Evolutionary conservation across 768 basidiomycete genomes (phyloP).

Genomic region (Russula ochroleuca): DNA sequence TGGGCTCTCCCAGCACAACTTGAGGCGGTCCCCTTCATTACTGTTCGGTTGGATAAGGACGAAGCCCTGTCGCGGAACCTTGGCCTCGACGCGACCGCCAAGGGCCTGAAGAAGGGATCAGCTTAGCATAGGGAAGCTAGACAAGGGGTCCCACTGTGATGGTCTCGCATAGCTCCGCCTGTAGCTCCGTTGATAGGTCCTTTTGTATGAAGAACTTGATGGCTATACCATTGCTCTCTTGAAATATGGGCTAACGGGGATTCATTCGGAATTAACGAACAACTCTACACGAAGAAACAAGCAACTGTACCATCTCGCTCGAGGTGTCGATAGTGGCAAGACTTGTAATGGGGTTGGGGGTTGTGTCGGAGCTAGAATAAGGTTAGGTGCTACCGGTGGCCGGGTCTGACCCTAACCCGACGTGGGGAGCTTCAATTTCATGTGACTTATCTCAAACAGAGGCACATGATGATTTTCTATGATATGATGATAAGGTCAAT

Average conservation of each 20-base stretch:
- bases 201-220: conserved; percentile 85
- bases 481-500: too few species aligned
- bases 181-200: conserved; percentile 62
- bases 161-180: conserved; percentile 68
- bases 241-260: conserved; percentile 57
- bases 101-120: conserved; percentile 44
- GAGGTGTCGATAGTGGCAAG: conserved; percentile 12
- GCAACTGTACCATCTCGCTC: conserved; percentile 21
- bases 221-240: conserved; percentile 59
- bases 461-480: too few species aligned
- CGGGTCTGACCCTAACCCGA: too few species aligned
- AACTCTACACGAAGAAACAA: not conserved
- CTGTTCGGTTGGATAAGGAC: conserved; percentile 66
- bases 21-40: conserved; percentile 68
- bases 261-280: conserved; percentile 1
- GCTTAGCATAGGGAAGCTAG: conserved; percentile 3
- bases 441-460: too few species aligned
- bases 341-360: conserved; percentile 31
- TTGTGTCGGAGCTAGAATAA: conserved; percentile 29
- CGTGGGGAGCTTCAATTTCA: too few species aligned
- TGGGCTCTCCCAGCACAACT: conserved; percentile 61
- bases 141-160: conserved; percentile 53
- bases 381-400: conserved; percentile 29
- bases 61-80: conserved; percentile 74
- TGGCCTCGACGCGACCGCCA: conserved; percentile 72